Evolutionary conservation across 805 yeast genomes (phyloP).

Genomic region (Cyberlindnera maclurae): DNA sequence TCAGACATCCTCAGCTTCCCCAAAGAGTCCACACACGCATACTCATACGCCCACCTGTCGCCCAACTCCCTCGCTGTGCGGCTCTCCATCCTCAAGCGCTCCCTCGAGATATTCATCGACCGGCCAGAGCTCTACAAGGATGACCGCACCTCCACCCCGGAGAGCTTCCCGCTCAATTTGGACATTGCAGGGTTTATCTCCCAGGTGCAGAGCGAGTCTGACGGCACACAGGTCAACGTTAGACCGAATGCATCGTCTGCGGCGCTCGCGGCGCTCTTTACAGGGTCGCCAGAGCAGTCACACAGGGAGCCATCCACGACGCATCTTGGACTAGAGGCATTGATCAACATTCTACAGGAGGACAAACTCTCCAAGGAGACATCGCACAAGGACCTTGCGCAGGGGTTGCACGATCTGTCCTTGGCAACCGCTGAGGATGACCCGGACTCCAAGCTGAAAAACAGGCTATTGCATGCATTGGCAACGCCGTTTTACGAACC

Average conservation of each 20-base stretch:
- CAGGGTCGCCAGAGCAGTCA: constrained; percentile 3
- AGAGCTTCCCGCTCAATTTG: constrained; percentile 13
- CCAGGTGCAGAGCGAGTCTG: constrained; percentile 16
- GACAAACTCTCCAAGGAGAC: constrained; percentile 23
- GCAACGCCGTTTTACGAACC: constrained; percentile 53
- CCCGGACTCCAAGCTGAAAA: constrained; percentile 24
- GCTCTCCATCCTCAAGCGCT: constrained; percentile 64
- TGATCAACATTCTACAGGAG: constrained; percentile 41
- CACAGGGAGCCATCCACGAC: constrained; percentile 1
- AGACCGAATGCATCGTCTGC: constrained; percentile 35
- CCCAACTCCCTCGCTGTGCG: constrained; percentile 76
- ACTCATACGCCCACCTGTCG: constrained; percentile 75
- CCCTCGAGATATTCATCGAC: constrained; percentile 59
- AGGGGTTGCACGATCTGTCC: constrained; percentile 52
- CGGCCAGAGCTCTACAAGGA: constrained; percentile 18
- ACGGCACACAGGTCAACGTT: constrained; percentile 14
- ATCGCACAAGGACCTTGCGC: constrained; percentile 33
- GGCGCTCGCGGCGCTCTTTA: constrained; percentile 30
- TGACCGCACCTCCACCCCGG: constrained; percentile 1
- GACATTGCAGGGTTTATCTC: constrained; percentile 23
- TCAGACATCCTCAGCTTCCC: constrained; percentile 57
- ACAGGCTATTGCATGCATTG: constrained; percentile 49
- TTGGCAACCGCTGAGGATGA: constrained; percentile 29
- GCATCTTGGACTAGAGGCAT: constrained; percentile 31
- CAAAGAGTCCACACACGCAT: constrained; percentile 75